Evolutionary conservation across 345 rosid species (phyloP).

Genomic region (Abelmoschus esculentus): DNA sequence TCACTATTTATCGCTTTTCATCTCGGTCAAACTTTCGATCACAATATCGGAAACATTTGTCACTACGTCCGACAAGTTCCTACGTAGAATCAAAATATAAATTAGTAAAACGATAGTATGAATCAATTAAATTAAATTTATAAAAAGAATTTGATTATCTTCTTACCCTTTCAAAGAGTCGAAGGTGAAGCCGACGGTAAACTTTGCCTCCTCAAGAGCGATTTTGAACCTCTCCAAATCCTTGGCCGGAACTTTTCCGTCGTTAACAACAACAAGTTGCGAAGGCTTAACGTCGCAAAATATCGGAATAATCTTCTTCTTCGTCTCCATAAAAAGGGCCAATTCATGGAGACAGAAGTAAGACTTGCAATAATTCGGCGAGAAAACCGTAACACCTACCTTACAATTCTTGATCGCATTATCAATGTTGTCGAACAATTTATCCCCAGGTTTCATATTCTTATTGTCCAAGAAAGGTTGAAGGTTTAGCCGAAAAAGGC

Average conservation of each 20-base stretch:
- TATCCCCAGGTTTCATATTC: not conserved
- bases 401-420: not conserved
- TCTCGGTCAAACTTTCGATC: not conserved
- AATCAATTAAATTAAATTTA: not conserved
- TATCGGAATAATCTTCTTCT: not conserved
- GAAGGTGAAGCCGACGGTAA: not conserved
- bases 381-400: not conserved
- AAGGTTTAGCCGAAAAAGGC: not conserved
- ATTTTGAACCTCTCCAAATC: not conserved
- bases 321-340: not conserved
- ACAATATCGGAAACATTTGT: not conserved
- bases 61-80: not conserved
- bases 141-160: not conserved
- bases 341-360: not conserved
- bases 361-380: not conserved
- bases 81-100: not conserved
- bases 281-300: not conserved
- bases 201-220: not conserved
- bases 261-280: not conserved
- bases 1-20: not conserved
- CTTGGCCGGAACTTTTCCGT: not conserved
- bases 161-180: not conserved
- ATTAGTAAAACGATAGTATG: not conserved
- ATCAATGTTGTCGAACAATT: not conserved
- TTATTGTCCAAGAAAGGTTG: constrained; percentile 1